Percentiles rank a stretch among this genome's conserved stretches.
These are phyloP conservation scores for Cytospora mali DNA, from an alignment of 2,329 filamentous ascomycete species.

Conservation along the genomic window DNA sequence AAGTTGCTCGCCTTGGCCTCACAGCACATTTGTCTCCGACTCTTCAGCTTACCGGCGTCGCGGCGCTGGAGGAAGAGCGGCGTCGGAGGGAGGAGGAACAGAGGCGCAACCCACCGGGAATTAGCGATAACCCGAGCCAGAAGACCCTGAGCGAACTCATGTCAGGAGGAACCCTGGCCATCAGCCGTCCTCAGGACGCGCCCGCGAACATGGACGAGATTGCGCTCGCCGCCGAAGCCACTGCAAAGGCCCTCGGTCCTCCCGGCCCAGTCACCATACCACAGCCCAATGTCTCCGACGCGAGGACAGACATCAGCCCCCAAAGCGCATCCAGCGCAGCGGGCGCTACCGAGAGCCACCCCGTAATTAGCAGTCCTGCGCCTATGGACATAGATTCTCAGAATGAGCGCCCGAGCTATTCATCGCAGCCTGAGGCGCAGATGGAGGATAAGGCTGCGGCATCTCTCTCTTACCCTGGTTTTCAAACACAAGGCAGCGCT, in stretches of 20 bases:
- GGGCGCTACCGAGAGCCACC: slow-evolving; percentile 28
- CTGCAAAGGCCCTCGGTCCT: slow-evolving; percentile 39
- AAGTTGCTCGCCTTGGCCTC: slow-evolving; percentile 52
- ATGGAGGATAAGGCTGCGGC: slow-evolving; percentile 55
- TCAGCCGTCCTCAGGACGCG: slow-evolving; percentile 60
- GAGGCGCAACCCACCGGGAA: slow-evolving; percentile 45
- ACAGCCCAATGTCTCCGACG: slow-evolving; percentile 38
- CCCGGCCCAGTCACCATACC: slow-evolving; percentile 36
- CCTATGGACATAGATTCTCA: slow-evolving; percentile 58
- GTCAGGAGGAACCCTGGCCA: slow-evolving; percentile 53
- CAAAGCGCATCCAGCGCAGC: slow-evolving; percentile 46
- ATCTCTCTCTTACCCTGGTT: slow-evolving; percentile 59
- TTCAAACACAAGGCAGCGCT: slow-evolving; percentile 46
- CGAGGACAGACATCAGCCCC: slow-evolving; percentile 47
- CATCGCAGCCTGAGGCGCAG: slow-evolving; percentile 46
- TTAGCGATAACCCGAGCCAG: slow-evolving; percentile 58
- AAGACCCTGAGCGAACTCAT: slow-evolving; percentile 57
- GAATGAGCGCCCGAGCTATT: slow-evolving; percentile 40
- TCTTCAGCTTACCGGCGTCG: slow-evolving; percentile 53
- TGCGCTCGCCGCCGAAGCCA: slow-evolving; percentile 29
- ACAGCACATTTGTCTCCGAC: slow-evolving; percentile 47
- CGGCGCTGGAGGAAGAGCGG: slow-evolving; percentile 57
- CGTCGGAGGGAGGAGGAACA: slow-evolving; percentile 51
- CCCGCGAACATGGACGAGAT: slow-evolving; percentile 36
- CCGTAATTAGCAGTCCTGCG: slow-evolving; percentile 53